phyloP scores from a whole-genome alignment of 1,284 basidiomycete species.

The Erythrobasidium hasegawianum region DNA sequence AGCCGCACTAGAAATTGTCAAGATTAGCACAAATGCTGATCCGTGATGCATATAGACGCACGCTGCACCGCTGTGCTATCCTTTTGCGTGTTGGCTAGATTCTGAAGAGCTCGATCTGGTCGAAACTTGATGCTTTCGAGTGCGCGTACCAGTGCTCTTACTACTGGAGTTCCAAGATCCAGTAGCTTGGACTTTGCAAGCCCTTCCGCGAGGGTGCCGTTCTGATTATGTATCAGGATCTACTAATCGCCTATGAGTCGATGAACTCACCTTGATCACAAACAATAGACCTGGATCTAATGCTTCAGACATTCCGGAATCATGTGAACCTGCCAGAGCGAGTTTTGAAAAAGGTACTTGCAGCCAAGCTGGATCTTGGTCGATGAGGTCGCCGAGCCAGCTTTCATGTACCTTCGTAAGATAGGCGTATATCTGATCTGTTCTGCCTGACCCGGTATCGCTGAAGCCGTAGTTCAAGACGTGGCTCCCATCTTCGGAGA shows the following conservation, averaged over 20 bases:
- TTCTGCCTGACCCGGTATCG: constrained; percentile 11
- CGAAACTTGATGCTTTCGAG: constrained; percentile 12
- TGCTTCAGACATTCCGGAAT: constrained; percentile 30
- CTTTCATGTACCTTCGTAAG: constrained; percentile 17
- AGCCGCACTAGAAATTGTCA: constrained; percentile 10
- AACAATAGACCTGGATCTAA: constrained; percentile 11
- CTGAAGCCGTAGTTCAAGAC: constrained; percentile 32
- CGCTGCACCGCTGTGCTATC: constrained; percentile 21
- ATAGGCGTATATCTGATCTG: constrained; percentile 33
- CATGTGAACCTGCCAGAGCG: constrained; percentile 33
- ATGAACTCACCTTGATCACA: constrained; percentile 25
- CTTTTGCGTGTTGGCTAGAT: constrained; percentile 35
- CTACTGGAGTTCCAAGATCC: constrained; percentile 3
- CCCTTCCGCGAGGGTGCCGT: too few species aligned
- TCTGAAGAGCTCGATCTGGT: constrained; percentile 14
- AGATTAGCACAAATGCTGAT: background rate
- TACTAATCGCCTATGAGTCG: too few species aligned
- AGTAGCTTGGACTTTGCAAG: too few species aligned
- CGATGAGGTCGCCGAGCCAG: constrained; percentile 35
- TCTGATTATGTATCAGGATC: background rate
- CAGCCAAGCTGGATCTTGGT: constrained; percentile 24
- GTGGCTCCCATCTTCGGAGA: background rate
- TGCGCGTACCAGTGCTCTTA: constrained; percentile 10
- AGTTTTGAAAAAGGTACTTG: constrained; percentile 31
- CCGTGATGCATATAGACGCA: background rate